A percentile compares a stretch with the other conserved stretches of the same genome.
Evolutionary conservation across 306 rosid genomes (phyloP).

Genomic region (Lithocarpus polystachyus): DNA sequence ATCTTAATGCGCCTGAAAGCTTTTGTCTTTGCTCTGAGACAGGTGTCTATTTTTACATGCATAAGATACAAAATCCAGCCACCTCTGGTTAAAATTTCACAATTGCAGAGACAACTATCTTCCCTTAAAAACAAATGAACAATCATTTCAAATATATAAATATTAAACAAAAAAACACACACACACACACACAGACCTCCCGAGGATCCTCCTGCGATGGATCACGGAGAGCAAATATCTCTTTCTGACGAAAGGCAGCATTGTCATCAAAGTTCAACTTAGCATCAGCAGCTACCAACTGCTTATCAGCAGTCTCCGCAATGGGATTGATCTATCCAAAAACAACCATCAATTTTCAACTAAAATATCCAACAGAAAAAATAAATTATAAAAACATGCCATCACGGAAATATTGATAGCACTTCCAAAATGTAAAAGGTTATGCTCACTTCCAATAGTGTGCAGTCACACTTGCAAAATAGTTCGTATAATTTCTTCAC

Average conservation of each 20-base stretch:
- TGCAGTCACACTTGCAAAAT: slow-evolving; percentile 79
- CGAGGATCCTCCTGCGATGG: slow-evolving; percentile 98
- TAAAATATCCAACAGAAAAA: slow-evolving; percentile 4
- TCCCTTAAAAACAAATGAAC: slow-evolving; percentile 11
- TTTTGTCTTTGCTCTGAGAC: not conserved
- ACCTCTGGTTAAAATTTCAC: not conserved
- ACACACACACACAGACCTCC: slow-evolving; percentile 63
- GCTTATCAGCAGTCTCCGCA: slow-evolving; percentile 93
- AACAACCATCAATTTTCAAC: slow-evolving; percentile 16
- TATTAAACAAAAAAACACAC: not conserved
- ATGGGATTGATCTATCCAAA: slow-evolving; percentile 83
- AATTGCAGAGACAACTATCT: not conserved
- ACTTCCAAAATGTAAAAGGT: not conserved
- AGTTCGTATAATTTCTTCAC: slow-evolving; percentile 94
- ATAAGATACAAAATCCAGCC: not conserved
- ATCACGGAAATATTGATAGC: not conserved
- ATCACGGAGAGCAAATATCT: slow-evolving; percentile 85
- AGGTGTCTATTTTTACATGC: not conserved
- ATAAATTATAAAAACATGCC: slow-evolving; percentile 2
- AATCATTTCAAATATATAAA: not conserved
- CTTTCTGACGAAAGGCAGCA: slow-evolving; percentile 92
- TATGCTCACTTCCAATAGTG: slow-evolving; percentile 88
- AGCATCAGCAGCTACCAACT: slow-evolving; percentile 99
- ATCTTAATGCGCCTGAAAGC: not conserved
- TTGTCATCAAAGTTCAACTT: slow-evolving; percentile 96